Conservation (phyloP, 139 green algal species). For the Coccomyxa sp. region DNA sequence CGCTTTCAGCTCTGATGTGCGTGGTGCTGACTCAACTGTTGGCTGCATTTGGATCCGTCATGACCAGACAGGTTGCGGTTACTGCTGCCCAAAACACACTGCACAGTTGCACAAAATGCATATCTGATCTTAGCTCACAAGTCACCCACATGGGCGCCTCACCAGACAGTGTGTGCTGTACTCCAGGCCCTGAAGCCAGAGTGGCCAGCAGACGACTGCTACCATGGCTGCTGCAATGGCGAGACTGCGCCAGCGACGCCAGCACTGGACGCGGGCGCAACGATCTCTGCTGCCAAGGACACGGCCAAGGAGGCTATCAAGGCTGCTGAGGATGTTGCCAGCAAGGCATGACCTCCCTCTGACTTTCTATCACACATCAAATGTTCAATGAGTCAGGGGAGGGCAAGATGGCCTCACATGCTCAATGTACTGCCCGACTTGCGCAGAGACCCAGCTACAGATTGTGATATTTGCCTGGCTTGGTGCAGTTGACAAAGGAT, state of each 20-base stretch:
- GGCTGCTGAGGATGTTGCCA: not conserved
- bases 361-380: not conserved
- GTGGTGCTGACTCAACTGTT: too few relatives aligned
- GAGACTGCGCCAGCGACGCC: not conserved
- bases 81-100: too few relatives aligned
- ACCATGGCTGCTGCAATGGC: slow-evolving; percentile 8
- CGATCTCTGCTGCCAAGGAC: not conserved
- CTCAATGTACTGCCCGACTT: too few relatives aligned
- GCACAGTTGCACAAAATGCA: too few relatives aligned
- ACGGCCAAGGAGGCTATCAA: not conserved
- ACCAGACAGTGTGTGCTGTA: not conserved
- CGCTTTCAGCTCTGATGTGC: too few relatives aligned
- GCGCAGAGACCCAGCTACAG: too few relatives aligned
- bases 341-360: not conserved
- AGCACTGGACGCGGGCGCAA: too few relatives aligned
- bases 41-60: too few relatives aligned
- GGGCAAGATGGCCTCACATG: not conserved
- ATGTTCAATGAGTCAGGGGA: not conserved
- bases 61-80: too few relatives aligned
- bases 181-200: slow-evolving; percentile 1
- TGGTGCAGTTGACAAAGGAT: too few relatives aligned
- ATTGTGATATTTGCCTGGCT: too few relatives aligned
- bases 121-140: not conserved
- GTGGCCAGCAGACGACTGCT: slow-evolving; percentile 5
- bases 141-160: not conserved